A percentile compares a stretch with the other conserved stretches of the same genome.
These are phyloP conservation scores for Mycena sanguinolenta DNA, from an alignment of 768 basidiomycete species.

Conservation along the genomic window DNA sequence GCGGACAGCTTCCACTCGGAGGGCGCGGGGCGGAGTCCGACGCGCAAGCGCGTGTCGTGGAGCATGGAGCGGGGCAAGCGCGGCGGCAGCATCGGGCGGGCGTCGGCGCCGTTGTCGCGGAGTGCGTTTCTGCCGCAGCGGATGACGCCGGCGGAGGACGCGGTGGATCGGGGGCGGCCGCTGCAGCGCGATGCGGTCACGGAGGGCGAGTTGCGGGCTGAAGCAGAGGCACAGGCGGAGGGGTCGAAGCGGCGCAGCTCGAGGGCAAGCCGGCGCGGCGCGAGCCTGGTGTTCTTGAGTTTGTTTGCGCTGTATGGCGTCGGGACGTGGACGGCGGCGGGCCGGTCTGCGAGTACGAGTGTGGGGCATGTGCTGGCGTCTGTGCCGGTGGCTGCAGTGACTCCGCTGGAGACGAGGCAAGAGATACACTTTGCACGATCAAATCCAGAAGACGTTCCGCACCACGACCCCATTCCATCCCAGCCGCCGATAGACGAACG, in stretches of 20 bases:
- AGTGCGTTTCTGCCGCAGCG: slow-evolving; percentile 48
- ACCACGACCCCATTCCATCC: slow-evolving; percentile 36
- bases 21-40: slow-evolving; percentile 58
- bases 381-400: slow-evolving; percentile 23
- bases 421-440: slow-evolving; percentile 14
- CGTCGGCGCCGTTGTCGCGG: slow-evolving; percentile 46
- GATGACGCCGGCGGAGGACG: slow-evolving; percentile 50
- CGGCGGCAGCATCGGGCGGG: slow-evolving; percentile 61
- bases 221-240: slow-evolving; percentile 37
- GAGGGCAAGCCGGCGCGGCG: slow-evolving; percentile 77
- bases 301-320: slow-evolving; percentile 81
- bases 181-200: slow-evolving; percentile 53
- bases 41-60: slow-evolving; percentile 75
- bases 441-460: slow-evolving; percentile 28
- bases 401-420: slow-evolving; percentile 6
- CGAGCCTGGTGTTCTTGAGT: slow-evolving; percentile 86
- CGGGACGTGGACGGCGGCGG: slow-evolving; percentile 60
- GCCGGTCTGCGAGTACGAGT: slow-evolving; percentile 46
- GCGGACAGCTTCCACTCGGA: slow-evolving; percentile 88
- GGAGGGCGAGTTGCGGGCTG: slow-evolving; percentile 34
- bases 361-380: slow-evolving; percentile 64
- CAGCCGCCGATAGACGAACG: slow-evolving; percentile 57
- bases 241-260: slow-evolving; percentile 57
- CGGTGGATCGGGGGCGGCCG: slow-evolving; percentile 59
- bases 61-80: slow-evolving; percentile 67